Percentiles rank a stretch among this genome's conserved stretches.
Conservation (phyloP, 2,329 filamentous ascomycete species). For the Ceratocystis albifundus region DNA sequence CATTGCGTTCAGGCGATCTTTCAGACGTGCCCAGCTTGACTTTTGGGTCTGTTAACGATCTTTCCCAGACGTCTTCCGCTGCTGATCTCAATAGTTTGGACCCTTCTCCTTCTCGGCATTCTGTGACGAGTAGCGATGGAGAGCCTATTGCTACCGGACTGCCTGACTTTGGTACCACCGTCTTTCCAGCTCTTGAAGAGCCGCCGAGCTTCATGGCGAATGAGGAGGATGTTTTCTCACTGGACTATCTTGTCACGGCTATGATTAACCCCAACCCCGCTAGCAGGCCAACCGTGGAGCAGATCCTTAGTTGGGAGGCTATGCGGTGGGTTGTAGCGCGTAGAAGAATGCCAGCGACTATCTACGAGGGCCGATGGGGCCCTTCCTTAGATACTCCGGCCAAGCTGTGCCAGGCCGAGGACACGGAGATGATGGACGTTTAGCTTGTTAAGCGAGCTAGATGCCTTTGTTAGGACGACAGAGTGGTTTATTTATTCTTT, state of each 20-base stretch:
- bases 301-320: constrained; percentile 61
- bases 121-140: constrained; percentile 10
- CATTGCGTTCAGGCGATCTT: constrained; percentile 77
- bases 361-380: constrained; percentile 94
- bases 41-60: constrained; percentile 59
- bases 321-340: constrained; percentile 69
- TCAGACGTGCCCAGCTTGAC: constrained; percentile 81
- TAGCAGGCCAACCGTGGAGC: constrained; percentile 60
- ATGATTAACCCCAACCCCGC: constrained; percentile 72
- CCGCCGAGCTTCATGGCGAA: constrained; percentile 88
- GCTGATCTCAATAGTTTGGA: constrained; percentile 7
- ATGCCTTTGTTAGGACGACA: no score
- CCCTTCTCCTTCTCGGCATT: constrained; percentile 7
- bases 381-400: constrained; percentile 39
- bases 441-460: constrained; percentile 28
- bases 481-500: background rate
- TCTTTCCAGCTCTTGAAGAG: constrained; percentile 42
- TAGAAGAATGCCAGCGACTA: constrained; percentile 76
- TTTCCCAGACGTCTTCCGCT: constrained; percentile 29
- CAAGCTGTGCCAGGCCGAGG: constrained; percentile 38
- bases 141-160: constrained; percentile 8
- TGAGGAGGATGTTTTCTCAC: constrained; percentile 55
- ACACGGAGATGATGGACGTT: constrained; percentile 51
- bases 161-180: constrained; percentile 34
- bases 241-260: constrained; percentile 74